Evolutionary conservation across 1,284 basidiomycete genomes (phyloP).

Genomic region (Grifola frondosa): DNA sequence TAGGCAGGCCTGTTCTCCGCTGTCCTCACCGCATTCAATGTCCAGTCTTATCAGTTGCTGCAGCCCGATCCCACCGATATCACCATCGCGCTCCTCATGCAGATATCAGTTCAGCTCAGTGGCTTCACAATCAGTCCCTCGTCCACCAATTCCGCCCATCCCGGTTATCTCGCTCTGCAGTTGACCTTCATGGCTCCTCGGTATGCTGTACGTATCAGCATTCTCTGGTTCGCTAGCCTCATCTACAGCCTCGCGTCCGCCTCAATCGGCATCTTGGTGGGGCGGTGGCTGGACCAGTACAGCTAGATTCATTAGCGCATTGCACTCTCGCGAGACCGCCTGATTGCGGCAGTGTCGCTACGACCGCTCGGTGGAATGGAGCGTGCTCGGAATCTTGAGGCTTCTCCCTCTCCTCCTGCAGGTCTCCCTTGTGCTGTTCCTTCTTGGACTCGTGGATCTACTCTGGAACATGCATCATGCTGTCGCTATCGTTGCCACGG

Average conservation of each 20-base stretch:
- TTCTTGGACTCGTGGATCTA: background rate
- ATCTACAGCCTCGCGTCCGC: constrained; percentile 2
- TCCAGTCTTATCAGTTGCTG: too few species aligned
- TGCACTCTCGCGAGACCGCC: constrained; percentile 1
- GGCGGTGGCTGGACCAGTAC: constrained; percentile 7
- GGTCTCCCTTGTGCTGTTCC: background rate
- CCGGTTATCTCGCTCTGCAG: too few species aligned
- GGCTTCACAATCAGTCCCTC: too few species aligned
- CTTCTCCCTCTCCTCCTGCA: constrained; percentile 1
- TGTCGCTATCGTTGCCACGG: background rate
- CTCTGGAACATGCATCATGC: background rate
- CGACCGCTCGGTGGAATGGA: background rate
- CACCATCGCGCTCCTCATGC: too few species aligned
- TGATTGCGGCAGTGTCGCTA: constrained; percentile 1
- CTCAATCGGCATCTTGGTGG: constrained; percentile 3
- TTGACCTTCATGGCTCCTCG: constrained; percentile 2
- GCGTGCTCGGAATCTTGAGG: background rate
- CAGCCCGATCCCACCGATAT: too few species aligned
- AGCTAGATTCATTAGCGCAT: background rate
- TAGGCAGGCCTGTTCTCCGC: too few species aligned
- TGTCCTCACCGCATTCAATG: too few species aligned
- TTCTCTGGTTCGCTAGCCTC: constrained; percentile 7
- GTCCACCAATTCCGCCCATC: too few species aligned
- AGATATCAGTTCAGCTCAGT: too few species aligned
- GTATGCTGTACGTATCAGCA: background rate